Percentiles rank a stretch among this genome's conserved stretches.
These are phyloP conservation scores for Cephaloascus fragrans DNA, from an alignment of 805 yeast species.

Conservation along the genomic window DNA sequence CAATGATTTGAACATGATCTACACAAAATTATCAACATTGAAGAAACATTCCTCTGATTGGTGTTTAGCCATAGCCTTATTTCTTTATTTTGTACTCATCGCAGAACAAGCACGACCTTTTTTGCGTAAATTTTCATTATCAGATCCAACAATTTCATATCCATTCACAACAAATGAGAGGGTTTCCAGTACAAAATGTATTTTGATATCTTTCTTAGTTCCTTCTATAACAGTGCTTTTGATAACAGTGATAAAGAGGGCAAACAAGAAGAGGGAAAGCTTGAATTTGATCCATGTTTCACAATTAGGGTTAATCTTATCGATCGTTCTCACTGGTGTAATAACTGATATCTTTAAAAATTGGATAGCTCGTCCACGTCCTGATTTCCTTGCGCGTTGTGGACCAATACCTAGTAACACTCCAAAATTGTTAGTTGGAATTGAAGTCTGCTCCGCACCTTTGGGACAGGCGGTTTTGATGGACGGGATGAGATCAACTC, in stretches of 20 bases:
- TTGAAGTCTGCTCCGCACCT: conserved; percentile 22
- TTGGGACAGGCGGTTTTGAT: conserved; percentile 15
- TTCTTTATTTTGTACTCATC: too few species aligned
- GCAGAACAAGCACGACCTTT: conserved; percentile 17
- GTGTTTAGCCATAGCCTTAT: not conserved
- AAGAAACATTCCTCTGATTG: too few species aligned
- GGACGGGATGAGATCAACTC: conserved; percentile 31
- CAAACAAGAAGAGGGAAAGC: conserved; percentile 10
- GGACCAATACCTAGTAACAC: conserved; percentile 5
- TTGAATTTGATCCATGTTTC: conserved; percentile 14
- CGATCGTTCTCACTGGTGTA: conserved; percentile 18
- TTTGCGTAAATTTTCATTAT: conserved; percentile 16
- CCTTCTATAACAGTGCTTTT: not conserved
- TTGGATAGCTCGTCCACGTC: conserved; percentile 24
- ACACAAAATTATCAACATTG: too few species aligned
- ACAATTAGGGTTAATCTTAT: conserved; percentile 18
- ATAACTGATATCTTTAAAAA: conserved; percentile 26
- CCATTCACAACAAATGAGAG: conserved; percentile 9
- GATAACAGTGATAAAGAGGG: not conserved
- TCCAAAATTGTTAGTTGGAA: conserved; percentile 11
- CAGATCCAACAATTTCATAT: conserved; percentile 18
- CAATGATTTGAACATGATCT: too few species aligned
- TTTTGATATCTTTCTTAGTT: not conserved
- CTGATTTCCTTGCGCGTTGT: conserved; percentile 23
- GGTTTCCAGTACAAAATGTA: not conserved